phyloP scores from a whole-genome alignment of 2,329 filamentous ascomycete genomes.

The Aspergillus unguis region DNA sequence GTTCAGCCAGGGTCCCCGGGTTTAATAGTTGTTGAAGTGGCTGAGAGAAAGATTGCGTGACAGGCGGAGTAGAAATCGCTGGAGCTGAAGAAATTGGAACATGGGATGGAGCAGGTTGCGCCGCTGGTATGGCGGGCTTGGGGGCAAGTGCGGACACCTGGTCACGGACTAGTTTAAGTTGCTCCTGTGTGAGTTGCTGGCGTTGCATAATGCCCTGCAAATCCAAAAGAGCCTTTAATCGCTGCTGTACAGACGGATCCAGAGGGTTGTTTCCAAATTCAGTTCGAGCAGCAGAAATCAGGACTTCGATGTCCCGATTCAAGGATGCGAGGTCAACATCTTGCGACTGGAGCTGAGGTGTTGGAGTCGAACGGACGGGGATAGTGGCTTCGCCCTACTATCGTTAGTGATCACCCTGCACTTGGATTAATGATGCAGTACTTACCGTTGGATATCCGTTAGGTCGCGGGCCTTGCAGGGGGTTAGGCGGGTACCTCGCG shows the following conservation, averaged over 20 bases:
- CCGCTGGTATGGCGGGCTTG: slow-evolving; percentile 21
- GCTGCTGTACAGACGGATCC: slow-evolving; percentile 72
- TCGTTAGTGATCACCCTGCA: background rate
- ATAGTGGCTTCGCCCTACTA: slow-evolving; percentile 15
- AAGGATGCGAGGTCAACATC: slow-evolving; percentile 64
- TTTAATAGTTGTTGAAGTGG: slow-evolving; percentile 40
- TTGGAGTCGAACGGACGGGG: slow-evolving; percentile 20
- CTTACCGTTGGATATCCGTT: slow-evolving; percentile 27
- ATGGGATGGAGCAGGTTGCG: slow-evolving; percentile 17
- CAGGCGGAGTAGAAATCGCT: slow-evolving; percentile 42
- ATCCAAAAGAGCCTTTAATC: slow-evolving; percentile 79
- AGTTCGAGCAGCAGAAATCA: slow-evolving; percentile 69
- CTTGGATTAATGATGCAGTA: background rate
- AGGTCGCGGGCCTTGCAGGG: slow-evolving; percentile 29
- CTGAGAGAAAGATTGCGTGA: slow-evolving; percentile 32
- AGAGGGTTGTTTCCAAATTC: slow-evolving; percentile 73
- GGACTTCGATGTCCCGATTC: slow-evolving; percentile 75
- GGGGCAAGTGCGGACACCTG: slow-evolving; percentile 74
- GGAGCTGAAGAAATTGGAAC: slow-evolving; percentile 33
- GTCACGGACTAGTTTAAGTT: slow-evolving; percentile 78
- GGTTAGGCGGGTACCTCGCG: slow-evolving; percentile 39
- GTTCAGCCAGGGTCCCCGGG: slow-evolving; percentile 42
- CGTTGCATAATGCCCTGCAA: slow-evolving; percentile 76
- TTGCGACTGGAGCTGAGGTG: slow-evolving; percentile 33
- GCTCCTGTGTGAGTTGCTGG: slow-evolving; percentile 73